Evolutionary conservation across 805 yeast genomes (phyloP).

Genomic region (Schwanniomyces yamadae): DNA sequence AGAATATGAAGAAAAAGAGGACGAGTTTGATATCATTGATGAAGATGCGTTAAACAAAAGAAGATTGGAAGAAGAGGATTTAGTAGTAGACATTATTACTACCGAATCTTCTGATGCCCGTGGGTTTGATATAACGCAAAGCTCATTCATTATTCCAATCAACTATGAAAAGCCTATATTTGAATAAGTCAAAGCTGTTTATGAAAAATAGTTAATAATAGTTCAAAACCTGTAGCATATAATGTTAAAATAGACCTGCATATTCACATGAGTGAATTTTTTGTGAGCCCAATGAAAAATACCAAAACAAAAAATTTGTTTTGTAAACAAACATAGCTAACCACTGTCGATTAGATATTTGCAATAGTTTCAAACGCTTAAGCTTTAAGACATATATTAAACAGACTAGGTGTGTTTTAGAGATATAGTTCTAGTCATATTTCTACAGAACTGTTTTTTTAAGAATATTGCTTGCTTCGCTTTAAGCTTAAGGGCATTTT

Average conservation of each 20-base stretch:
- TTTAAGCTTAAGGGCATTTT: no score
- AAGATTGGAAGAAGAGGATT: conserved; percentile 62
- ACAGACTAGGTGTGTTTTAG: no score
- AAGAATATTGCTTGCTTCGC: no score
- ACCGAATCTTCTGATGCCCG: conserved; percentile 68
- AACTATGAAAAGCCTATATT: conserved; percentile 19
- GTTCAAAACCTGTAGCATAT: background rate
- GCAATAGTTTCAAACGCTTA: background rate
- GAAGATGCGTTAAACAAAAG: conserved; percentile 63
- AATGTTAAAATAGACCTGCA: conserved; percentile 3
- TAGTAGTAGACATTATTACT: conserved; percentile 62
- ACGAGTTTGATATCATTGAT: conserved; percentile 81
- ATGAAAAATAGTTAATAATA: background rate
- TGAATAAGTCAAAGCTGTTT: background rate
- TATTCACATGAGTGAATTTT: background rate
- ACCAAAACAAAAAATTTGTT: conserved; percentile 16
- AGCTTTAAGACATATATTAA: background rate
- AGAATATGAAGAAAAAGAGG: conserved; percentile 83
- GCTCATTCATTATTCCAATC: conserved; percentile 64
- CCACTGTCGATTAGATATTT: background rate
- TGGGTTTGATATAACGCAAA: conserved; percentile 54
- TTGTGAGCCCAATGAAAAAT: conserved; percentile 6
- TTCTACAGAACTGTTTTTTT: no score
- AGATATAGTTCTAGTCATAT: no score
- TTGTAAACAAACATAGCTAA: conserved; percentile 18